Evolutionary conservation across 2,329 filamentous ascomycete genomes (phyloP).

Genomic region (Hypoxylon sp.): DNA sequence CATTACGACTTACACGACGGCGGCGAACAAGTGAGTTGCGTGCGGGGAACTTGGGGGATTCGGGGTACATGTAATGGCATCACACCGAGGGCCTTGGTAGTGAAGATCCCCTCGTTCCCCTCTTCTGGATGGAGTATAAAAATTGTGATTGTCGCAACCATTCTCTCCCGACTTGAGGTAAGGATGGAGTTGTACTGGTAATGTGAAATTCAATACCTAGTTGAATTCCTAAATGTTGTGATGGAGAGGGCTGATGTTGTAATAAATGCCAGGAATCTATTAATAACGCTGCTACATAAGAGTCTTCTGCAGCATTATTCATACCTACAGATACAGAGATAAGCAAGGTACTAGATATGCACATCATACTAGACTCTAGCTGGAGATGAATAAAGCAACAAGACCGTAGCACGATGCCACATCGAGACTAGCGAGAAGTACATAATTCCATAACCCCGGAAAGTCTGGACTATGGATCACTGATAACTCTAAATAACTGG

Average conservation of each 20-base stretch:
- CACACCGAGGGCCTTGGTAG: too few species aligned
- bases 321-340: too few species aligned
- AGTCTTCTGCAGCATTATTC: too few species aligned
- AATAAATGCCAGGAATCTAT: slow-evolving; percentile 8
- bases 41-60: slow-evolving; percentile 34
- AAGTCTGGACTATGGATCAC: slow-evolving; percentile 8
- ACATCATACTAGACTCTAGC: too few species aligned
- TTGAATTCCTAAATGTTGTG: slow-evolving; percentile 10
- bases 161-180: not conserved
- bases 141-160: slow-evolving; percentile 1
- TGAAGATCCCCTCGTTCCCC: slow-evolving; percentile 15
- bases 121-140: not conserved
- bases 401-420: slow-evolving; percentile 18
- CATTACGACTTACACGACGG: not conserved
- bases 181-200: too few species aligned
- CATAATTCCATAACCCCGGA: slow-evolving; percentile 17
- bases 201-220: not conserved
- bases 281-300: not conserved
- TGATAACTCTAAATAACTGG: slow-evolving; percentile 16
- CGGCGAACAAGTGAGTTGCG: slow-evolving; percentile 20
- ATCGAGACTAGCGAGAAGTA: slow-evolving; percentile 24
- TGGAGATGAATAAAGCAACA: slow-evolving; percentile 7
- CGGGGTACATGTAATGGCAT: too few species aligned
- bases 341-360: slow-evolving; percentile 19
- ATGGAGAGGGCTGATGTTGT: slow-evolving; percentile 4